Conservation (phyloP, 2,329 filamentous ascomycete species). For the Beauveria sp. region DNA sequence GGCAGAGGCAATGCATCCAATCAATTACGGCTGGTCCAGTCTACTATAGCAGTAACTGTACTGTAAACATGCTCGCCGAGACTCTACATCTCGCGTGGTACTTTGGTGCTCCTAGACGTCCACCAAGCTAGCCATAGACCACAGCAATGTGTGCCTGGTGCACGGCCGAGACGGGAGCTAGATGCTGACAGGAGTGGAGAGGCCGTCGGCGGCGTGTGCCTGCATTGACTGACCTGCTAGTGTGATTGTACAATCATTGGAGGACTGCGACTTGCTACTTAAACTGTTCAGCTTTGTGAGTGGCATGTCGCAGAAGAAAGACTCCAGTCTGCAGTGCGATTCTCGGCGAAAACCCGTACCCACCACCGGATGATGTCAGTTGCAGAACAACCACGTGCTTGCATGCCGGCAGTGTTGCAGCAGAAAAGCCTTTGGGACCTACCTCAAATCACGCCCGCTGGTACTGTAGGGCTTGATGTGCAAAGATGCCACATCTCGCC, state of each 20-base stretch:
- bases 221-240: background rate
- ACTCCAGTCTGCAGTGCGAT: too few relatives aligned
- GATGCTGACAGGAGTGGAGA: slow-evolving; percentile 3
- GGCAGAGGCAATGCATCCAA: too few relatives aligned
- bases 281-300: background rate
- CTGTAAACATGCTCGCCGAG: background rate
- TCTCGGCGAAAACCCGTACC: too few relatives aligned
- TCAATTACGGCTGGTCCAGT: too few relatives aligned
- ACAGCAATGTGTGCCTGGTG: background rate
- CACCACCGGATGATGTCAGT: too few relatives aligned
- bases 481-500: background rate
- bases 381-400: too few relatives aligned
- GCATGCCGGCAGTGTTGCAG: background rate
- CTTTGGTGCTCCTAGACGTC: background rate
- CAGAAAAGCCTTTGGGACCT: background rate
- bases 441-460: background rate
- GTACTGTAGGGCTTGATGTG: background rate
- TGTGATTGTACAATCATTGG: background rate
- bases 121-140: background rate
- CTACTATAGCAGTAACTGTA: too few relatives aligned
- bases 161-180: background rate
- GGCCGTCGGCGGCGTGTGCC: background rate
- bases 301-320: background rate
- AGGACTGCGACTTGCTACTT: background rate
- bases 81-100: background rate